Conservation (phyloP, 768 basidiomycete genomes). For the Tylopilus sp. region DNA sequence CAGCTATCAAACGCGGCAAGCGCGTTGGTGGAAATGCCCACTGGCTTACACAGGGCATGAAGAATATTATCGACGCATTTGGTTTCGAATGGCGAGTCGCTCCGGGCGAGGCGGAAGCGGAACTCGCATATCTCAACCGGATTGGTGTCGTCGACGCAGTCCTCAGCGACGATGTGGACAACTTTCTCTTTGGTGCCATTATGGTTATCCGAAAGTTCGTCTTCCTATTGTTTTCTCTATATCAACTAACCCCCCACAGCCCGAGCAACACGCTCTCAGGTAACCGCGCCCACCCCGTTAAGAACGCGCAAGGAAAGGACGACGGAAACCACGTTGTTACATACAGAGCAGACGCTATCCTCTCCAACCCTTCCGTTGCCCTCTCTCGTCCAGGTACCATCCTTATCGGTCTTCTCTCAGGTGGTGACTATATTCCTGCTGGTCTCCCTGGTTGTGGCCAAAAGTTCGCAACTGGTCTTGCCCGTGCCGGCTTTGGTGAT, state of each 20-base stretch:
- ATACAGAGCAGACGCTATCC: constrained; percentile 38
- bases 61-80: constrained; percentile 73
- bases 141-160: constrained; percentile 84
- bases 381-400: constrained; percentile 68
- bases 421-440: constrained; percentile 83
- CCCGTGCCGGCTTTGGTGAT: constrained; percentile 79
- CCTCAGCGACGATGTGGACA: constrained; percentile 92
- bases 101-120: constrained; percentile 94
- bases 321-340: constrained; percentile 65
- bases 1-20: constrained; percentile 76
- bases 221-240: neutral
- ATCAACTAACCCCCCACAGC: constrained; percentile 35
- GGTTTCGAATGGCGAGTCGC: constrained; percentile 81
- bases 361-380: constrained; percentile 43
- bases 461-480: constrained; percentile 72
- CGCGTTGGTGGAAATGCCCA: constrained; percentile 58
- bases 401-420: constrained; percentile 80
- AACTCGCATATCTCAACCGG: constrained; percentile 81
- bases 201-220: constrained; percentile 81
- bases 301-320: constrained; percentile 65
- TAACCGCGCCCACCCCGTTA: constrained; percentile 58
- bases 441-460: constrained; percentile 68
- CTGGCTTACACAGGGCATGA: constrained; percentile 73
- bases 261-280: constrained; percentile 71
- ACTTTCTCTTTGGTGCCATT: constrained; percentile 82